phyloP scores from a whole-genome alignment of 2,329 filamentous ascomycete species.

The Aspergillus niger region DNA sequence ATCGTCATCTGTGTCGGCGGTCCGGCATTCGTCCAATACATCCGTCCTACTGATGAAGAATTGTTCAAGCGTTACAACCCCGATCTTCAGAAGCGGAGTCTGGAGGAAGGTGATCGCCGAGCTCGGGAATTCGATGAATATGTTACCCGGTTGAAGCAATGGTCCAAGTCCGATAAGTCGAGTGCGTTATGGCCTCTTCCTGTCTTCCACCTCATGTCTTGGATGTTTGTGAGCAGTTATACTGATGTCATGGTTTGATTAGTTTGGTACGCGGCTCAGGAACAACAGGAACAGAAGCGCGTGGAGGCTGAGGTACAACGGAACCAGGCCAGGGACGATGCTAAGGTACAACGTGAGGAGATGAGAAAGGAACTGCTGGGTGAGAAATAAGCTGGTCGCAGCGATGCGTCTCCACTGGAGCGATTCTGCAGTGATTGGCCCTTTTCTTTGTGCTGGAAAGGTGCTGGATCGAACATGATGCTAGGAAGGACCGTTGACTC shows the following conservation, averaged over 20 bases:
- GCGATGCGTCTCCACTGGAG: background rate
- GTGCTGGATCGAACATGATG: background rate
- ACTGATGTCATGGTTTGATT: conserved; percentile 13
- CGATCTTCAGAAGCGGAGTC: conserved; percentile 82
- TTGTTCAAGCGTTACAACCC: conserved; percentile 89
- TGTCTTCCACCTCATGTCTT: background rate
- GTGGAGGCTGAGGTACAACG: conserved; percentile 27
- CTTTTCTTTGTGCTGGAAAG: background rate
- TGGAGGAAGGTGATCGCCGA: conserved; percentile 74
- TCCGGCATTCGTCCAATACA: conserved; percentile 75
- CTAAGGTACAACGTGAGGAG: conserved; percentile 38
- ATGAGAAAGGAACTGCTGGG: conserved; percentile 44
- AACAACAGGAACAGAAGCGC: conserved; percentile 36
- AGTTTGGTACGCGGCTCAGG: conserved; percentile 46
- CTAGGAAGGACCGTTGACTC: background rate
- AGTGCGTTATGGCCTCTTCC: conserved; percentile 57
- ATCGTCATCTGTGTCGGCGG: conserved; percentile 75
- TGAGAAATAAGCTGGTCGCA: conserved; percentile 6
- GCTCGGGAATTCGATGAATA: conserved; percentile 90
- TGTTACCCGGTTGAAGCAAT: conserved; percentile 78
- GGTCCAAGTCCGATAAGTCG: conserved; percentile 86
- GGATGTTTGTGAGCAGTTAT: background rate
- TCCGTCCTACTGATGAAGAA: conserved; percentile 81
- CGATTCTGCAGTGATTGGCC: background rate
- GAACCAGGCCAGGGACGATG: conserved; percentile 34